These are phyloP conservation scores for Blastobotrys arbuscula DNA, from an alignment of 1,139 yeast species.

Conservation along the genomic window DNA sequence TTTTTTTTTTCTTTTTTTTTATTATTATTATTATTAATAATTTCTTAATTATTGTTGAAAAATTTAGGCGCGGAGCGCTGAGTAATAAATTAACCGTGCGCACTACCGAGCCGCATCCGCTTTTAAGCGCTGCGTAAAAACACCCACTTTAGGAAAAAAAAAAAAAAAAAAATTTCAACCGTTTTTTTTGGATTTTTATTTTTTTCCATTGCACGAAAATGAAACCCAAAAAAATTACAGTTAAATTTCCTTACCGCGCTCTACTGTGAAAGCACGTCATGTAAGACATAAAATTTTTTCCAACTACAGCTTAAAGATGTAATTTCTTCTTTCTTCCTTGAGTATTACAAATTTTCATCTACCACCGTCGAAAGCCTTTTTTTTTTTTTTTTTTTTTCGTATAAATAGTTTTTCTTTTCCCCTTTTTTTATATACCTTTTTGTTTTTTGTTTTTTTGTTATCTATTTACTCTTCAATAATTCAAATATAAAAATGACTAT, in stretches of 20 bases:
- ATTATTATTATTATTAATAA: too few relatives aligned
- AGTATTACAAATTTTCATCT: background rate
- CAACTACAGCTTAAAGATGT: background rate
- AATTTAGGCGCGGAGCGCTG: too few relatives aligned
- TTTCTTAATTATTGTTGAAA: too few relatives aligned
- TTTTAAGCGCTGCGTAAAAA: too few relatives aligned
- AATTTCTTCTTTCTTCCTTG: background rate
- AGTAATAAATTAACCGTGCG: too few relatives aligned
- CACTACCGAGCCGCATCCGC: too few relatives aligned
- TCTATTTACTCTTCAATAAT: background rate
- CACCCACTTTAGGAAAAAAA: background rate
- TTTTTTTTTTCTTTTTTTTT: too few relatives aligned
- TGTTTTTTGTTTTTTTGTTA: background rate
- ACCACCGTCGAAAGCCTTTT: background rate
- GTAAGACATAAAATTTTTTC: conserved; percentile 1
- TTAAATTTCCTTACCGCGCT: too few relatives aligned
- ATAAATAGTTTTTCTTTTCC: background rate
- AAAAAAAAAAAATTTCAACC: background rate
- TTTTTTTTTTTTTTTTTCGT: background rate
- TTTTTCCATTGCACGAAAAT: background rate
- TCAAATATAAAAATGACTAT: conserved; percentile 1
- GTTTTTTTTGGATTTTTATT: background rate
- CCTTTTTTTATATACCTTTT: background rate
- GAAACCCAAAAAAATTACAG: too few relatives aligned
- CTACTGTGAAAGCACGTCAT: conserved; percentile 9